Evolutionary conservation across 2,329 filamentous ascomycete genomes (phyloP), one percentile per base, ranked within the genome.

Genomic region (Ophiognomonia clavigignenti-juglandacearum): DNA sequence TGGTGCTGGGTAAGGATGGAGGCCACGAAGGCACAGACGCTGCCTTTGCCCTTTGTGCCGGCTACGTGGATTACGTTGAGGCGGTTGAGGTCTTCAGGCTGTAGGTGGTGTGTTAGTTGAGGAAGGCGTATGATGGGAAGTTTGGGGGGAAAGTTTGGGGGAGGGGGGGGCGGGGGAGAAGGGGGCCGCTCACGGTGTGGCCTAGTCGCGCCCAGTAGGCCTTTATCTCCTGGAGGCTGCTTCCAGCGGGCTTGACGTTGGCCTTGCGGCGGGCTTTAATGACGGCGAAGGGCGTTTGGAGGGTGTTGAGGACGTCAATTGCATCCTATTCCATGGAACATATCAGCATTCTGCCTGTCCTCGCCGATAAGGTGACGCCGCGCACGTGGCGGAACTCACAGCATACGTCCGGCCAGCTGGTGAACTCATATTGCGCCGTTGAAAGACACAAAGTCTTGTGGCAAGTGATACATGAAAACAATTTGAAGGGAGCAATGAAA

Each of bases 221-320:
- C 54, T 81, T 75, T 81, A 95, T 95, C 64, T 96, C 87, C 3
- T 80, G 78, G 39, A 93, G 82, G 8, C 86, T 72, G 47, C 74
- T 73, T 50, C 80, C 74, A 65, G 93, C 86, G 59, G 87, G 82
- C 23, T 75, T 78, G 53, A 82, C 71, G 18, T 88, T 86, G 16
- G 85, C 85, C 62, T 87, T 87, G 45, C 82, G 78, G 43, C 93
- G 83, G 42, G 85, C 82, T 62, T 95, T 83, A 16, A 96, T 78
- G 43, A 89, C 78, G 40, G 85, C 80, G 62, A 85, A 92, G 43
- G 95, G 95, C 35, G 87, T 89, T 66, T 98, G 93, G 42, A 97
- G 81, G 37, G 88, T 86, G 66, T 97, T 97, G 61, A 97, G 79
- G 32, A 86, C 82, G 56, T 82, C 74, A 53, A 97, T 83, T 39